Evolutionary conservation across 495 filamentous ascomycete genomes (phyloP).

Genomic region (Lasiosphaeris hirsuta): DNA sequence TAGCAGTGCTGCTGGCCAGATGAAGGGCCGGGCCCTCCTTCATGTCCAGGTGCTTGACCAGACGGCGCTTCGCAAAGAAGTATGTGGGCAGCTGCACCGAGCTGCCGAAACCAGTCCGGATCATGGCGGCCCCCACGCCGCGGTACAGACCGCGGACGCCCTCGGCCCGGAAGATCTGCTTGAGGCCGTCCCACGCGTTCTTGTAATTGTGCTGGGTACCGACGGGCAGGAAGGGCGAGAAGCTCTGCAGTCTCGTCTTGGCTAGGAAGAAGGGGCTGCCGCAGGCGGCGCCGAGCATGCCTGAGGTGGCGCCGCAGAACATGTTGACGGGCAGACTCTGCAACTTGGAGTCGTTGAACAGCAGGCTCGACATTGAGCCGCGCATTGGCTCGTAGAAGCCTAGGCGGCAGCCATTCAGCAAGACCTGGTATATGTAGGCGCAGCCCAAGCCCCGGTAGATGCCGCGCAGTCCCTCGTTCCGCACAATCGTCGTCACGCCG

Average conservation of each 20-base stretch:
- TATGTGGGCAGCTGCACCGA: slow-evolving; percentile 96
- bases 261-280: slow-evolving; percentile 98
- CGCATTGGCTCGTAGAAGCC: slow-evolving; percentile 98
- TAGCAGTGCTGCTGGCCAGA: slow-evolving; percentile 80
- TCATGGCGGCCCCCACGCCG: slow-evolving; percentile 92
- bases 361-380: slow-evolving; percentile 52
- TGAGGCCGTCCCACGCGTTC: slow-evolving; percentile 78
- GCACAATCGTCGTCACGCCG: slow-evolving; percentile 82
- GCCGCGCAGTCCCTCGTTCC: slow-evolving; percentile 84
- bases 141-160: slow-evolving; percentile 81
- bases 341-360: slow-evolving; percentile 66
- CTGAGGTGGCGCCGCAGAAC: slow-evolving; percentile 81
- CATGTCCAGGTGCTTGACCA: slow-evolving; percentile 79
- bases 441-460: slow-evolving; percentile 86
- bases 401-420: slow-evolving; percentile 92
- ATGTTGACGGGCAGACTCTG: slow-evolving; percentile 91
- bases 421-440: slow-evolving; percentile 95
- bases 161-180: slow-evolving; percentile 71
- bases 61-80: slow-evolving; percentile 89
- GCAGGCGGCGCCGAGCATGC: slow-evolving; percentile 83
- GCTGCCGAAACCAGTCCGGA: slow-evolving; percentile 91
- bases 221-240: slow-evolving; percentile 88
- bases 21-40: slow-evolving; percentile 88
- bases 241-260: slow-evolving; percentile 94
- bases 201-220: slow-evolving; percentile 93